Evolutionary conservation across 345 rosid species (phyloP).

Genomic region (Raphanus sativus): DNA sequence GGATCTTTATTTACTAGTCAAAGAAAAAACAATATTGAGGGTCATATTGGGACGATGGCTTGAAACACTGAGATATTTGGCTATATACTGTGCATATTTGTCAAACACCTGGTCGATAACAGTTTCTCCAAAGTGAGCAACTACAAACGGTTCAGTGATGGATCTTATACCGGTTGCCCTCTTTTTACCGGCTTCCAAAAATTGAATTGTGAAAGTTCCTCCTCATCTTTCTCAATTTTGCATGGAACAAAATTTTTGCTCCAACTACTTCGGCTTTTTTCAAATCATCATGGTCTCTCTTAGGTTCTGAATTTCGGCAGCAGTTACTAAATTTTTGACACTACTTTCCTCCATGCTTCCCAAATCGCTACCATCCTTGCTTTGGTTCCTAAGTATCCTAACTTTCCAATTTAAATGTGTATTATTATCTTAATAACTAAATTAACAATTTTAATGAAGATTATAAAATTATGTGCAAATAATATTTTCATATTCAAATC

Average conservation of each 20-base stretch:
- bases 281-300: too few relatives aligned
- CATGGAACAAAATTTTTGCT: neutral
- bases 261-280: too few relatives aligned
- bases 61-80: slow-evolving; percentile 12
- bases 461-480: too few relatives aligned
- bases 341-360: too few relatives aligned
- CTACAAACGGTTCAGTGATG: slow-evolving; percentile 53
- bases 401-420: too few relatives aligned
- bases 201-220: neutral
- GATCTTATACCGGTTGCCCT: slow-evolving; percentile 49
- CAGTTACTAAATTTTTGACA: too few relatives aligned
- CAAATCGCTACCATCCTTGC: too few relatives aligned
- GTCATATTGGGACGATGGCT: slow-evolving; percentile 27
- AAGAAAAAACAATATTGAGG: neutral
- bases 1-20: neutral
- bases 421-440: too few relatives aligned
- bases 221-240: slow-evolving; percentile 7
- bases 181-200: slow-evolving; percentile 34
- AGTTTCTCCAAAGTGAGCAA: slow-evolving; percentile 47
- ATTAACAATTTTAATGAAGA: too few relatives aligned
- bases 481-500: too few relatives aligned
- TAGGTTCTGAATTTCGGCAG: too few relatives aligned
- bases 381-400: too few relatives aligned
- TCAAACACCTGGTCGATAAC: slow-evolving; percentile 40
- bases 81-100: slow-evolving; percentile 35